These are phyloP conservation scores for Termitomyces sp. DNA, from an alignment of 768 basidiomycete species.

Conservation along the genomic window DNA sequence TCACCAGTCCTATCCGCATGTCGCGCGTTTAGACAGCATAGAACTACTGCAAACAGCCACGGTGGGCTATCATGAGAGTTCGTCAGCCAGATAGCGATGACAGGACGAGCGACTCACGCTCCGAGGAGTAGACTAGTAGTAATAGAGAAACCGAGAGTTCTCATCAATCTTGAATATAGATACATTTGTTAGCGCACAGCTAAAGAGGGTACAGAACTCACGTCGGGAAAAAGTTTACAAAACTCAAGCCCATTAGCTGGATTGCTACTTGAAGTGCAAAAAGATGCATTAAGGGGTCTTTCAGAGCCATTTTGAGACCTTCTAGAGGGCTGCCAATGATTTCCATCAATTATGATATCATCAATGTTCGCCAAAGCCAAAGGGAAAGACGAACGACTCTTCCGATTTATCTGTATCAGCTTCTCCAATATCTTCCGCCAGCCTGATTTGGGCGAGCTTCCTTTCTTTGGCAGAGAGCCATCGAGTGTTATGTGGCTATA, in stretches of 20 bases:
- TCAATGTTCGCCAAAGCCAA: not conserved
- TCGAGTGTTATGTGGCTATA: constrained; percentile 54
- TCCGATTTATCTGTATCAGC: constrained; percentile 51
- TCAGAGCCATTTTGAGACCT: constrained; percentile 49
- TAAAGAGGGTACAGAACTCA: constrained; percentile 12
- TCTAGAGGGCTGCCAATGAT: constrained; percentile 30
- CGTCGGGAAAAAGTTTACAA: constrained; percentile 55
- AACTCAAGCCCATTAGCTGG: constrained; percentile 50
- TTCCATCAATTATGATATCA: not conserved
- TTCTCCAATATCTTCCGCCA: constrained; percentile 65
- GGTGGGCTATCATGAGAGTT: constrained; percentile 39
- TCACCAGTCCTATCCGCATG: constrained; percentile 58
- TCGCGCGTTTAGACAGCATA: constrained; percentile 48
- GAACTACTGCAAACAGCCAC: constrained; percentile 47
- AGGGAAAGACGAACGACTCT: constrained; percentile 53
- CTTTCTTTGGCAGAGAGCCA: constrained; percentile 49
- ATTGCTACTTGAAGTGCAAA: constrained; percentile 47
- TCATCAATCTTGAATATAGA: constrained; percentile 34
- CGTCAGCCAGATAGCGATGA: not conserved
- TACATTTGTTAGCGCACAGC: not conserved
- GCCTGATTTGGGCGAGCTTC: constrained; percentile 54
- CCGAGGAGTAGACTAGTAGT: constrained; percentile 53
- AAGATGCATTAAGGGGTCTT: constrained; percentile 47
- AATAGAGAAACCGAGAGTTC: constrained; percentile 55
- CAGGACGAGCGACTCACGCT: constrained; percentile 37